Conservation (phyloP, 352 stramenopile genomes). For the Phytophthora fragariaefolia region DNA sequence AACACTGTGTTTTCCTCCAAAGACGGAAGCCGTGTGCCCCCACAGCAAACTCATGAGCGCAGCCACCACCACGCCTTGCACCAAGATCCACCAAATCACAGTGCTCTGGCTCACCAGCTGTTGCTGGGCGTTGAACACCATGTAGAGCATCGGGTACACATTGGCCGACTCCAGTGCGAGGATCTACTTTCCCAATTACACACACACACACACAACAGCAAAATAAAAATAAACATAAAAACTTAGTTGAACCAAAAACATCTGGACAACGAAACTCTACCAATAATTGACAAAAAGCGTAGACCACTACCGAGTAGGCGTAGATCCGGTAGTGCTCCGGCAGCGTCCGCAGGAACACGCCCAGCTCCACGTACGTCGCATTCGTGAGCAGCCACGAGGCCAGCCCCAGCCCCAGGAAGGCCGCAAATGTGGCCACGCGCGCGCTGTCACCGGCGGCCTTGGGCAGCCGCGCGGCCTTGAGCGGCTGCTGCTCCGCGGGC, state of each 20-base stretch:
- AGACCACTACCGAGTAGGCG: conserved; percentile 56
- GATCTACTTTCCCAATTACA: conserved; percentile 38
- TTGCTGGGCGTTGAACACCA: conserved; percentile 55
- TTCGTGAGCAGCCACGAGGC: conserved; percentile 79
- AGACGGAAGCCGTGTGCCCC: conserved; percentile 54
- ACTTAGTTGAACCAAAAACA: too few species aligned
- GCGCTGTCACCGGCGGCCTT: conserved; percentile 16
- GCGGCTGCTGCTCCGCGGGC: conserved; percentile 3
- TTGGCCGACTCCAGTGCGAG: conserved; percentile 76
- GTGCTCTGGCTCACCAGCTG: conserved; percentile 49
- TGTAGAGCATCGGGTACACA: conserved; percentile 75
- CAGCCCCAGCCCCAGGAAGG: conserved; percentile 65
- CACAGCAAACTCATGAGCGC: conserved; percentile 68
- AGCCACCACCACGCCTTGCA: conserved; percentile 51
- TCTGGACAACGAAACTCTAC: too few species aligned
- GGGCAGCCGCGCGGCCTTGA: conserved; percentile 2
- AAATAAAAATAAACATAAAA: too few species aligned
- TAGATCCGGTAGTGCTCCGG: conserved; percentile 74
- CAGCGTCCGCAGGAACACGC: conserved; percentile 59
- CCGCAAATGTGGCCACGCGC: conserved; percentile 43
- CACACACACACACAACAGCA: neutral
- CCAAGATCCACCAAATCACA: conserved; percentile 67
- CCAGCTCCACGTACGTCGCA: conserved; percentile 64
- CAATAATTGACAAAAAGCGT: neutral
- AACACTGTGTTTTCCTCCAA: conserved; percentile 58